Evolutionary conservation across 2,329 filamentous ascomycete species (phyloP), one percentile per base, ranked within the genome.

Genomic region (Pseudocercospora vitis): DNA sequence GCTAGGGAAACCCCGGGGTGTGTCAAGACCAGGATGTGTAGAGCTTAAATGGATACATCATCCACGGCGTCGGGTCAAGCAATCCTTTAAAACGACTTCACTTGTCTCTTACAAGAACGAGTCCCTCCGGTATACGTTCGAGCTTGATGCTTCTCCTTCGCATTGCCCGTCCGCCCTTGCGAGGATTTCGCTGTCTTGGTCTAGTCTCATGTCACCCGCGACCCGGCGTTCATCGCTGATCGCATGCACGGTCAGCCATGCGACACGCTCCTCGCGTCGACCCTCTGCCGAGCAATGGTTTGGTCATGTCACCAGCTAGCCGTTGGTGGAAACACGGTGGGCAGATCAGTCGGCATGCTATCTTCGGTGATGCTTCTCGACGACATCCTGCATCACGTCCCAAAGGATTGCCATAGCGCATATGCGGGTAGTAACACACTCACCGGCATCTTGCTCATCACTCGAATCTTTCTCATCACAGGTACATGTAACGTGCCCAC

Each of bases 401-500:
- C 26, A 11, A 11, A 29, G 26, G 26, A 29, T 29, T 29, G 16
- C 37, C 21, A 8, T 19, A 19, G 37, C 37, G 37, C 18, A 16
- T 48, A 31, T 48, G 31, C 31, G 31, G 16, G 19, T 31, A 23
- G 11, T 6, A 37, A 35, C 35, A 50, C 48, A 40, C 26, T 29
- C 42, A 14, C 8, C 33, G 16, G 35, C 48, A 40, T 32, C 29
- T 48, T 37, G 16, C 14, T 14, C 24, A 37, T 26, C 19, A 11
- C 26, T 29, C 26, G 26, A 29, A 29, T 11, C 11, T 29, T 29
- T 6, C 19, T 42, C 7, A 21, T n/a, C n/a, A n/a, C n/a, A n/a
- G n/a, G n/a, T 7, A 3, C 35, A 53, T 32, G 53, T 50, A 47
- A 59, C 57, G 46, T 59, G 57, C 48, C 33, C 46, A 14, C 46